Evolutionary conservation across 1,284 basidiomycete genomes (phyloP).

Genomic region (Naganishia cerealis): DNA sequence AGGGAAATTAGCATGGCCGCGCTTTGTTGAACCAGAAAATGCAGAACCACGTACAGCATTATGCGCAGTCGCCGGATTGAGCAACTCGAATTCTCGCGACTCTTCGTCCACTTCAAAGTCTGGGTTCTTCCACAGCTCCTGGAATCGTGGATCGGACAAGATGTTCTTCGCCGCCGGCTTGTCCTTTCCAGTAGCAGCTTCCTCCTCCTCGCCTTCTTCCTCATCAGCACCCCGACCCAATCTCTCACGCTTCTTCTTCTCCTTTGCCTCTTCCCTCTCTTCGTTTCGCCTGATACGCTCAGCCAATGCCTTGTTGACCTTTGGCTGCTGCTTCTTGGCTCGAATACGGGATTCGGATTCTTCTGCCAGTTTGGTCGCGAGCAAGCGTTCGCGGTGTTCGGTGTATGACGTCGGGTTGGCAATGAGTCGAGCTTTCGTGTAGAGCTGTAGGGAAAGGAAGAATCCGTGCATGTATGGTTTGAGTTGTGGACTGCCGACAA

Average conservation of each 20-base stretch:
- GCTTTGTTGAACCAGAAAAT: background rate
- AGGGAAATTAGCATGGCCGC: background rate
- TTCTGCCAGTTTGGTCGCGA: constrained; percentile 87
- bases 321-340: constrained; percentile 67
- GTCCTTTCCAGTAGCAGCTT: constrained; percentile 53
- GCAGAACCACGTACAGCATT: constrained; percentile 41
- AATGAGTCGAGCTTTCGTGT: constrained; percentile 91
- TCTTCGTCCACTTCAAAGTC: constrained; percentile 89
- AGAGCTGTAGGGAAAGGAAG: constrained; percentile 91
- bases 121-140: constrained; percentile 87
- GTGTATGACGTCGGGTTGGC: constrained; percentile 94
- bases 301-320: constrained; percentile 87
- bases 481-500: constrained; percentile 88
- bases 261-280: constrained; percentile 66
- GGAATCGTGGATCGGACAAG: constrained; percentile 84
- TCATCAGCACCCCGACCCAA: constrained; percentile 41
- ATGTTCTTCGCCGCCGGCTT: constrained; percentile 59
- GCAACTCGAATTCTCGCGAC: constrained; percentile 79
- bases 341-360: constrained; percentile 90
- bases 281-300: constrained; percentile 76
- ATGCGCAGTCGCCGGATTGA: constrained; percentile 78
- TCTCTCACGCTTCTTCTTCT: constrained; percentile 63
- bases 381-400: constrained; percentile 84
- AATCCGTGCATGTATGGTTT: constrained; percentile 99
- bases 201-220: constrained; percentile 41